Conservation (phyloP, 306 rosid genomes). For the Inga laurina region DNA sequence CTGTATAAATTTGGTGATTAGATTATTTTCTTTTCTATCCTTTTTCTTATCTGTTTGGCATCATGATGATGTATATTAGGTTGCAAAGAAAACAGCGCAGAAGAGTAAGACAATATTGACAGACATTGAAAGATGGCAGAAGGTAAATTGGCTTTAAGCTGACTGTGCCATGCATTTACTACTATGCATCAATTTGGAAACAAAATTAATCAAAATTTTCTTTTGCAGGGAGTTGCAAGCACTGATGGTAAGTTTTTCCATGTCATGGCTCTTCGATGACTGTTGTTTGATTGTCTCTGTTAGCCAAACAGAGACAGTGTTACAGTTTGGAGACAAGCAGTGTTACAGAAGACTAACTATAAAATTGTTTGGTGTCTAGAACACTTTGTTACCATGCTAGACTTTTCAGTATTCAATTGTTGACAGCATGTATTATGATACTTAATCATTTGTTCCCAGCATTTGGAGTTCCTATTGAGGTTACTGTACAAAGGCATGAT, state of each 20-base stretch:
- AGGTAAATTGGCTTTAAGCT: constrained; percentile 53
- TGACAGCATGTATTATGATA: constrained; percentile 10
- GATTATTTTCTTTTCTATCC: background rate
- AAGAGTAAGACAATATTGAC: constrained; percentile 83
- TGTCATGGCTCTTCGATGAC: constrained; percentile 16
- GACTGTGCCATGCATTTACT: background rate
- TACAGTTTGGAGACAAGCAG: background rate
- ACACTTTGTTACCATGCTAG: background rate
- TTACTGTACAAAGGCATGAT: constrained; percentile 79
- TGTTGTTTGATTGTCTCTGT: constrained; percentile 1
- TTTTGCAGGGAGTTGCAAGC: constrained; percentile 88
- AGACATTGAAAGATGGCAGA: constrained; percentile 98
- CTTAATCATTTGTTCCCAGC: constrained; percentile 47
- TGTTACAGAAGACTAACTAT: constrained; percentile 13
- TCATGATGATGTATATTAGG: constrained; percentile 43
- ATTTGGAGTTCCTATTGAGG: constrained; percentile 92
- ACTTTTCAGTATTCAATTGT: constrained; percentile 4
- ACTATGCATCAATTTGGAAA: background rate
- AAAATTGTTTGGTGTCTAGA: constrained; percentile 3
- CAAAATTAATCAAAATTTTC: constrained; percentile 28
- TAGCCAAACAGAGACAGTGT: constrained; percentile 8
- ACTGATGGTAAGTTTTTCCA: constrained; percentile 77
- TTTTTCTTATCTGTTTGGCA: background rate
- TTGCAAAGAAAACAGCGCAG: constrained; percentile 93
- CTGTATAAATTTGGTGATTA: constrained; percentile 12